A percentile compares a stretch with the other conserved stretches of the same genome.
Evolutionary conservation across 371 early-diverging fungal genomes (phyloP).

Genomic region (Mucor racemosus): DNA sequence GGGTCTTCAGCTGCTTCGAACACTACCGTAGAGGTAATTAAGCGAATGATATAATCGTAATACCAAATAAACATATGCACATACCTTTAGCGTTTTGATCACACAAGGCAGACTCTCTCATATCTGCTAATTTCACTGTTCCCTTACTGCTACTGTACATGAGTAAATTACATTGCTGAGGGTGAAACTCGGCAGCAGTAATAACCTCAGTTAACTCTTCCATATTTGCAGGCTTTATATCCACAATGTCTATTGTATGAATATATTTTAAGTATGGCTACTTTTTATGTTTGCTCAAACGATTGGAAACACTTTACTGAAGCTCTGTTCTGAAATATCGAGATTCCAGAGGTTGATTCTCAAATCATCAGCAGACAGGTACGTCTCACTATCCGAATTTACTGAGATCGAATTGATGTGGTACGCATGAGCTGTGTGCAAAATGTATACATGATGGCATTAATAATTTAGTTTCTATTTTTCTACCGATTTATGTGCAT

Average conservation of each 20-base stretch:
- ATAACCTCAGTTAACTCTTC: constrained; percentile 99
- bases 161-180: constrained; percentile 93
- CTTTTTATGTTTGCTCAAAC: background rate
- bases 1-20: constrained; percentile 97
- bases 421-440: constrained; percentile 89
- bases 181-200: constrained; percentile 98
- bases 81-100: constrained; percentile 91
- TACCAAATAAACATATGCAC: background rate
- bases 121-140: constrained; percentile 95
- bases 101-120: constrained; percentile 94
- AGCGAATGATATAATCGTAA: background rate
- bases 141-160: constrained; percentile 99
- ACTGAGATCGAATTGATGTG: constrained; percentile 99
- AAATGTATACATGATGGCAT: background rate
- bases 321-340: constrained; percentile 94
- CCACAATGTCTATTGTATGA: constrained; percentile 85
- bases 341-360: constrained; percentile 99
- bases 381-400: constrained; percentile 97
- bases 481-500: background rate
- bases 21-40: constrained; percentile 51
- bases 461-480: background rate
- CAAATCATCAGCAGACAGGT: constrained; percentile 97
- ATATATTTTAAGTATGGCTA: no score
- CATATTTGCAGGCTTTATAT: constrained; percentile 99
- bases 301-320: constrained; percentile 67